These are phyloP conservation scores for Manihot esculenta DNA, from an alignment of 441 rosid species.

Conservation along the genomic window DNA sequence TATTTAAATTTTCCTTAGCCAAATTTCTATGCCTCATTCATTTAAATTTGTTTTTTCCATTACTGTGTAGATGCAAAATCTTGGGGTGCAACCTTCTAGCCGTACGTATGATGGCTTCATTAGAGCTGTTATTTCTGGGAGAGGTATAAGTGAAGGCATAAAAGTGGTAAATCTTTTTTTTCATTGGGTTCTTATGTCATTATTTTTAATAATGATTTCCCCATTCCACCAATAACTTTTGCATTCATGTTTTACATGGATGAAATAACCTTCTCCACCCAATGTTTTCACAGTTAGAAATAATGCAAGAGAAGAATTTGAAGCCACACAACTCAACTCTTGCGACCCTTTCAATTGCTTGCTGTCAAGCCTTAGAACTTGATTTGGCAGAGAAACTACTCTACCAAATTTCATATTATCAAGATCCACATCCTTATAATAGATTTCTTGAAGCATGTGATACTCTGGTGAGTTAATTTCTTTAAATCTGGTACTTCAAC, in stretches of 20 bases:
- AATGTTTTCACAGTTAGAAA: conserved; percentile 46
- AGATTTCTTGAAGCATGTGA: conserved; percentile 68
- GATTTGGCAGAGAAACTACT: conserved; percentile 78
- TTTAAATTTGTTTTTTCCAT: conserved; percentile 19
- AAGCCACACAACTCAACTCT: conserved; percentile 58
- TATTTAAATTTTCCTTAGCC: neutral
- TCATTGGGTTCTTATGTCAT: conserved; percentile 17
- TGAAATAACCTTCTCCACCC: neutral
- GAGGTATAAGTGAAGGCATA: conserved; percentile 55
- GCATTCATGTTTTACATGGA: conserved; percentile 13
- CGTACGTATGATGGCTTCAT: conserved; percentile 61
- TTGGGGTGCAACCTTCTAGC: conserved; percentile 71
- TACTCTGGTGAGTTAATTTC: conserved; percentile 52
- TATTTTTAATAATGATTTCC: conserved; percentile 15
- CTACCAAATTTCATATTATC: conserved; percentile 51
- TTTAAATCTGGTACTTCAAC: conserved; percentile 19
- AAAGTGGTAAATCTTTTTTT: conserved; percentile 45
- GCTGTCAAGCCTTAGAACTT: conserved; percentile 64
- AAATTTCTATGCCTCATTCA: neutral
- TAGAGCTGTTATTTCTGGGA: conserved; percentile 53
- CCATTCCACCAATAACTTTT: neutral
- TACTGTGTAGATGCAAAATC: conserved; percentile 65
- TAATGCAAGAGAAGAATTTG: conserved; percentile 55
- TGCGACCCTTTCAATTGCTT: conserved; percentile 48
- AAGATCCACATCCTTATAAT: conserved; percentile 53